Evolutionary conservation across 1,139 yeast species (phyloP), one percentile per base, ranked within the genome.

Genomic region (Diutina pseudorugosa): DNA sequence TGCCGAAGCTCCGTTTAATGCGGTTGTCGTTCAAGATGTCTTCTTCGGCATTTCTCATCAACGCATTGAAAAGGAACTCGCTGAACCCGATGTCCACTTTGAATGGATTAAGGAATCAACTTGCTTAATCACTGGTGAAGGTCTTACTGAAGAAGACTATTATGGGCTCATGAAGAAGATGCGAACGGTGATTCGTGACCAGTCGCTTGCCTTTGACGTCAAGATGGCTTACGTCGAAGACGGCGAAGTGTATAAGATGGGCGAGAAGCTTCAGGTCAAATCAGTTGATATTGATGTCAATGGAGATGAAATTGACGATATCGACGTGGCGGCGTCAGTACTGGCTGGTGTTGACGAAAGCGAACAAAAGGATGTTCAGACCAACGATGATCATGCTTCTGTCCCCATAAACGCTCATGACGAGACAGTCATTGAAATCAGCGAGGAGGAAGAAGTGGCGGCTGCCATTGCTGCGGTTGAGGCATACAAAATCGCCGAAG

Each of bases 261-360:
- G 93, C 64, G 74, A 76, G 59, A 94, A 85, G 52, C 72, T 91
- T 59, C 82, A 84, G 63, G 76, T 77, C 57, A 76, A 93, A 60
- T 83, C 91, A 50, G 71, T 73, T 12, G 90, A 85, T 58, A 76
- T 90, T 42, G 95, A 91, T 62, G 83, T 80, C 52, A n/a, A n/a
- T n/a, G n/a, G n/a, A n/a, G n/a, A n/a, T n/a, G n/a, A n/a, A n/a
- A 82, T 82, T 62, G 93, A 91, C 65, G 95, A 88, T 62, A 70
- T 82, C 7, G 80, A 90, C 52, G 41, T 3, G 19, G 19, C 18
- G 16, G 41, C 6, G 1, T 1, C 5, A 11, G 36, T 12, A 2
- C n/a, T 14, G 11, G 11, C 36, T 14, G 16, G 8, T 30, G 36
- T 30, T 30, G 36, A 30, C 8, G 36, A 12, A 11, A 30, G 14